These are phyloP conservation scores for Saccharomycopsis malanga DNA, from an alignment of 805 yeast species.

Conservation along the genomic window DNA sequence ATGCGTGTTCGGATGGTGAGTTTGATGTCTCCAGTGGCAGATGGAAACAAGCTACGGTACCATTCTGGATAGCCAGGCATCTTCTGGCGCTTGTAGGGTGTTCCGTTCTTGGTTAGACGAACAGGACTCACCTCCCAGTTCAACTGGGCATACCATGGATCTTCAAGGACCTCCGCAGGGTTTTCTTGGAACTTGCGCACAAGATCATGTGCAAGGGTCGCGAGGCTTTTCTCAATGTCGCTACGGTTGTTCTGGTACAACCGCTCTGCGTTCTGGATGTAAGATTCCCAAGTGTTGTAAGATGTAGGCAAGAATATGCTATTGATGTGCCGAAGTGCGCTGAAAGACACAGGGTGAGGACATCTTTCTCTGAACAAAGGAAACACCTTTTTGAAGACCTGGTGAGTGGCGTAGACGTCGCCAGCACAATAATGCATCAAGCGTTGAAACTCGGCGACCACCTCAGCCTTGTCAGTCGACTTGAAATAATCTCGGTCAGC, in stretches of 20 bases:
- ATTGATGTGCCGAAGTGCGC: conserved; percentile 71
- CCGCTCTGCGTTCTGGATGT: conserved; percentile 60
- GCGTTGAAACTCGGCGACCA: conserved; percentile 49
- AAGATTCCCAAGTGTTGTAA: conserved; percentile 57
- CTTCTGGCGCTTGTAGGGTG: conserved; percentile 64
- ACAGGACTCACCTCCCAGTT: conserved; percentile 73
- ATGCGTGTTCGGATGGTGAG: conserved; percentile 67
- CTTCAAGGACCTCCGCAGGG: conserved; percentile 41
- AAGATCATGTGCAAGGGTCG: conserved; percentile 52
- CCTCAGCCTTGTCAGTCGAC: conserved; percentile 43
- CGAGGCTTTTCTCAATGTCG: conserved; percentile 52
- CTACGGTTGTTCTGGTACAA: conserved; percentile 52
- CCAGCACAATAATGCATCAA: conserved; percentile 76
- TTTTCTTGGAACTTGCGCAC: conserved; percentile 37
- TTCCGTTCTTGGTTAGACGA: conserved; percentile 59
- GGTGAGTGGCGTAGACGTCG: conserved; percentile 73
- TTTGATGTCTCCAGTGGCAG: conserved; percentile 36
- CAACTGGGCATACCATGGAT: conserved; percentile 87
- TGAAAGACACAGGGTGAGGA: conserved; percentile 93
- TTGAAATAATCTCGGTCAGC: conserved; percentile 57
- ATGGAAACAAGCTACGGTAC: conserved; percentile 58
- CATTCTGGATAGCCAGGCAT: conserved; percentile 91
- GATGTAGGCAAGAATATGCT: conserved; percentile 75
- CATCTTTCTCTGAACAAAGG: conserved; percentile 62
- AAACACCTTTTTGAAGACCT: conserved; percentile 57